phyloP scores from a whole-genome alignment of 192 early-diverging fungal genomes.

The Podochytrium sp. region DNA sequence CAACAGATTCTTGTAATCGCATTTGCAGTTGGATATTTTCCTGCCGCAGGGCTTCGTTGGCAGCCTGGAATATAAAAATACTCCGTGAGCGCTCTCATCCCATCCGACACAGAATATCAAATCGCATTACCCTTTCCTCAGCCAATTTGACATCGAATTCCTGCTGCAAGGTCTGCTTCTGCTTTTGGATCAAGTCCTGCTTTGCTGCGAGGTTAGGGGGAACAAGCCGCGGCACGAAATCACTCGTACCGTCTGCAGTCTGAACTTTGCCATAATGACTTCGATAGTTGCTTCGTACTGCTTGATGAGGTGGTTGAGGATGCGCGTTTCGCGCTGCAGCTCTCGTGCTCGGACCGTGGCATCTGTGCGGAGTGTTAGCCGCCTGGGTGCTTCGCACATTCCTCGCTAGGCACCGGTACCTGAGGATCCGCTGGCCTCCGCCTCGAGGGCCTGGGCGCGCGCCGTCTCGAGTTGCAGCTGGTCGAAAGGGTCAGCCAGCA shows the following conservation, averaged over 20 bases:
- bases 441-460: conserved; percentile 6
- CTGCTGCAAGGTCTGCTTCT: conserved; percentile 42
- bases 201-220: too few relatives aligned
- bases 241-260: conserved; percentile 47
- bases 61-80: conserved; percentile 1
- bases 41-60: conserved; percentile 16
- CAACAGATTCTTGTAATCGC: conserved; percentile 27
- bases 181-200: conserved; percentile 48
- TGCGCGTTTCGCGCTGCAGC: conserved; percentile 52
- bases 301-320: conserved; percentile 52
- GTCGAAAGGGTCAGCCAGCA: neutral
- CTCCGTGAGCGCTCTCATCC: too few relatives aligned
- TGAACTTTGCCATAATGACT: conserved; percentile 56
- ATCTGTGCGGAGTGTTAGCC: conserved; percentile 11
- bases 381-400: neutral
- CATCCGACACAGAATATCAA: too few relatives aligned
- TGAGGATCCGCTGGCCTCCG: conserved; percentile 18
- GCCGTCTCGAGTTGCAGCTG: conserved; percentile 23
- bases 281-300: conserved; percentile 61
- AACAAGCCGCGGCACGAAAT: neutral
- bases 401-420: neutral
- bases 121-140: conserved; percentile 40
- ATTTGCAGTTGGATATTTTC: conserved; percentile 24
- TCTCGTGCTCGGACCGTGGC: conserved; percentile 40
- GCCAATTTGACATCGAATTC: conserved; percentile 36